These are phyloP conservation scores for Macroventuria anomochaeta DNA, from an alignment of 2,329 filamentous ascomycete species.

Conservation along the genomic window DNA sequence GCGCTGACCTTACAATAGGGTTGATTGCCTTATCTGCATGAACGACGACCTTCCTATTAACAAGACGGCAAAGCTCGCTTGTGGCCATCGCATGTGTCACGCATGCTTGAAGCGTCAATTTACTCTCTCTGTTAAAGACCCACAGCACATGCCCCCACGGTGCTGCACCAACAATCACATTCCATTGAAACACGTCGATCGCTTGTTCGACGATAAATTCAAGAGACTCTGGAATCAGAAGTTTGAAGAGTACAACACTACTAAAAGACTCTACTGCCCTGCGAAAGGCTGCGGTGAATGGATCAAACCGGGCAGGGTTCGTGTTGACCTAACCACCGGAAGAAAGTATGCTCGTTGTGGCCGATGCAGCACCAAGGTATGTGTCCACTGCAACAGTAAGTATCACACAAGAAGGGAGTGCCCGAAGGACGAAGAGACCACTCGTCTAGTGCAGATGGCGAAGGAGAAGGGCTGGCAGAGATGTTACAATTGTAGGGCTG, in stretches of 20 bases:
- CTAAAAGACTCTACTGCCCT: conserved; percentile 80
- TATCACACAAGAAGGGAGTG: conserved; percentile 74
- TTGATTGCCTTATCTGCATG: conserved; percentile 75
- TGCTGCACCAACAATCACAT: conserved; percentile 80
- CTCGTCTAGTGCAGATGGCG: conserved; percentile 67
- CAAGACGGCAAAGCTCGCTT: conserved; percentile 74
- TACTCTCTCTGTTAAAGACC: conserved; percentile 75
- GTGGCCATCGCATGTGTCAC: conserved; percentile 82
- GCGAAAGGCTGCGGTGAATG: conserved; percentile 74
- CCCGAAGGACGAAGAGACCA: conserved; percentile 72
- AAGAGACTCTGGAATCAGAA: conserved; percentile 83
- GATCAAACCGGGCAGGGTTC: conserved; percentile 76
- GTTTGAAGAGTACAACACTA: conserved; percentile 76
- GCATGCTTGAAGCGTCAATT: conserved; percentile 77
- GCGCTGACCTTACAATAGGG: conserved; percentile 53
- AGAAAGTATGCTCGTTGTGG: conserved; percentile 73
- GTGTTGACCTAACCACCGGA: conserved; percentile 56
- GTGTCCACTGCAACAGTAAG: conserved; percentile 73
- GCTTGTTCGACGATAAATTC: conserved; percentile 74
- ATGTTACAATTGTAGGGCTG: conserved; percentile 74
- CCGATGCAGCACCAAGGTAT: conserved; percentile 76
- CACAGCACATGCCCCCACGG: conserved; percentile 81
- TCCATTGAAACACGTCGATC: conserved; percentile 76
- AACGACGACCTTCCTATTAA: conserved; percentile 68
- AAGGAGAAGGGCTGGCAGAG: conserved; percentile 74